Conservation (phyloP, 108 stramenopile species). For the Cyclotella atomus region DNA sequence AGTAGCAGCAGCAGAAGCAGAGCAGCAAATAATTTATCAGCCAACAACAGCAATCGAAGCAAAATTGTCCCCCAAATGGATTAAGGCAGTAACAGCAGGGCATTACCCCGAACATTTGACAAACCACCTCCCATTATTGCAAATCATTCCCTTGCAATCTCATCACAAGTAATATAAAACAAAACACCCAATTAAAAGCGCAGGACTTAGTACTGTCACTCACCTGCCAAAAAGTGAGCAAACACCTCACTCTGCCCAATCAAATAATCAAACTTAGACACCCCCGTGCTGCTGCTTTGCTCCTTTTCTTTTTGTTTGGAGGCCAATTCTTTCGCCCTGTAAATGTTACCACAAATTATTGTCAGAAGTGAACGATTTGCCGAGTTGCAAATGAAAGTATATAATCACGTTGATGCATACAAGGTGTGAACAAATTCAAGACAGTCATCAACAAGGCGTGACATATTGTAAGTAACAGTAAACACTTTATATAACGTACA, state of each 20-base stretch:
- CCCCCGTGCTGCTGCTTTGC: constrained; percentile 2
- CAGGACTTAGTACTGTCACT: too few relatives aligned
- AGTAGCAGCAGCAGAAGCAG: too few relatives aligned
- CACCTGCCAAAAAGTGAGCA: constrained; percentile 95
- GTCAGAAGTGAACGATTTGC: not conserved
- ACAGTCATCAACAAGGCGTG: not conserved
- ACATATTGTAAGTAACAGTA: too few relatives aligned
- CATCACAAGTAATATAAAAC: too few relatives aligned
- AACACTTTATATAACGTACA: constrained; percentile 8
- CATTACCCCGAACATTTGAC: not conserved
- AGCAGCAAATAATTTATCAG: too few relatives aligned
- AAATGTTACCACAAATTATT: not conserved
- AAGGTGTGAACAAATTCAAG: not conserved
- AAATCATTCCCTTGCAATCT: too few relatives aligned
- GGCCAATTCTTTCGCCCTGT: constrained; percentile 18
- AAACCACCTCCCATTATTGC: too few relatives aligned
- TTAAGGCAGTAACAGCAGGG: too few relatives aligned
- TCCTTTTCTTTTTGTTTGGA: constrained; percentile 4
- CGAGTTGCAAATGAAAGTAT: not conserved
- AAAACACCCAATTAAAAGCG: too few relatives aligned
- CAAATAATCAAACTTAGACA: constrained; percentile 85
- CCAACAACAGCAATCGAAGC: too few relatives aligned
- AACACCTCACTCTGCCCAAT: constrained; percentile 98
- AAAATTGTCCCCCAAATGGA: too few relatives aligned
- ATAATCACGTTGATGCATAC: not conserved